A percentile compares a stretch with the other conserved stretches of the same genome.
phyloP scores from a whole-genome alignment of 495 filamentous ascomycete species.

The Penicillium atrosanguineum region DNA sequence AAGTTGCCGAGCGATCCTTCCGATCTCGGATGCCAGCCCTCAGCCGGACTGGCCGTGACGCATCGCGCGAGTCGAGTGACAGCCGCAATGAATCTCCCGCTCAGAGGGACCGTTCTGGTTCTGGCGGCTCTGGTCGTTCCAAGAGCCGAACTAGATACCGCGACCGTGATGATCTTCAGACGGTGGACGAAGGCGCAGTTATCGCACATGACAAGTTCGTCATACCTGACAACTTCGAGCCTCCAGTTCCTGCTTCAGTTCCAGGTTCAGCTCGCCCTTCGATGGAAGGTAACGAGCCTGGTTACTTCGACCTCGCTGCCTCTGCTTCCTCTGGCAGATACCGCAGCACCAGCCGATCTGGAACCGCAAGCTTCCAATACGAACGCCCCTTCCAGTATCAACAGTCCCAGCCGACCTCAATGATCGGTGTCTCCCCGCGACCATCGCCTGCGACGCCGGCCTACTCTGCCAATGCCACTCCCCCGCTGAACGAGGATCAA shows the following conservation, averaged over 20 bases:
- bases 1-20: conserved; percentile 34
- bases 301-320: conserved; percentile 34
- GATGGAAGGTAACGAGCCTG: conserved; percentile 31
- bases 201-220: conserved; percentile 28
- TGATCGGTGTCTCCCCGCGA: conserved; percentile 50
- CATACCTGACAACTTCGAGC: conserved; percentile 27
- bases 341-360: conserved; percentile 50
- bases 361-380: conserved; percentile 37
- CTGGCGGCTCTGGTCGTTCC: conserved; percentile 57
- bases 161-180: conserved; percentile 45
- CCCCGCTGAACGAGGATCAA: conserved; percentile 47
- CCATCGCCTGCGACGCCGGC: conserved; percentile 50
- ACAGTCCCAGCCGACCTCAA: conserved; percentile 30
- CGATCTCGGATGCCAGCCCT: conserved; percentile 34
- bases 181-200: conserved; percentile 33
- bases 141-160: conserved; percentile 52
- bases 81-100: conserved; percentile 40
- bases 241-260: conserved; percentile 24
- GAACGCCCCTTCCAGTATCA: conserved; percentile 40
- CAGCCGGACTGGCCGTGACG: conserved; percentile 37
- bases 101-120: conserved; percentile 60
- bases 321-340: conserved; percentile 44
- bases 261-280: conserved; percentile 41
- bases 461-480: conserved; percentile 56
- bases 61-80: conserved; percentile 39